Percentiles rank a stretch among this genome's conserved stretches.
Evolutionary conservation across 164 flowering plant species (phyloP).

Genomic region (Echeveria elegans): DNA sequence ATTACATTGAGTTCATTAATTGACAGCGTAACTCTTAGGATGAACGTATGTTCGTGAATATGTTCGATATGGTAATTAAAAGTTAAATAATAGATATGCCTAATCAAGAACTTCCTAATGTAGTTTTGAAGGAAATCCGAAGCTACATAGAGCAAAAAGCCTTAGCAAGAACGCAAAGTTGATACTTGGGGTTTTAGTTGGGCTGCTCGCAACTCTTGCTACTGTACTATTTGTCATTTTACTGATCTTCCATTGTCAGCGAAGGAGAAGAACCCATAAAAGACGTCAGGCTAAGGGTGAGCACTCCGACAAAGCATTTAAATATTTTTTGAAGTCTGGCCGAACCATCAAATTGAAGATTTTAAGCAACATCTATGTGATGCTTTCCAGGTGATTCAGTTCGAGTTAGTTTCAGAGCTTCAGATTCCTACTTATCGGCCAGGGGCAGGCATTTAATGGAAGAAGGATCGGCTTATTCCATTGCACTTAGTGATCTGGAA

Average conservation of each 20-base stretch:
- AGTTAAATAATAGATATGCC: not conserved
- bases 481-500: constrained; percentile 57
- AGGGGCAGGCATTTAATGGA: constrained; percentile 44
- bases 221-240: constrained; percentile 40
- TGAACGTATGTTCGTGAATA: too few species aligned
- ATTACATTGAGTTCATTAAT: not conserved
- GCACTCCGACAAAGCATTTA: not conserved
- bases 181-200: constrained; percentile 43
- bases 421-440: constrained; percentile 29
- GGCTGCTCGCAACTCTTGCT: constrained; percentile 32
- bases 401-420: constrained; percentile 31
- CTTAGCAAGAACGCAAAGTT: constrained; percentile 32
- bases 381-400: constrained; percentile 35
- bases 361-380: not conserved
- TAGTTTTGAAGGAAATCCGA: constrained; percentile 64
- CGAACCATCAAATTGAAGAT: not conserved
- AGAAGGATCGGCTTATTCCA: constrained; percentile 56
- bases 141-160: constrained; percentile 29
- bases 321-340: not conserved
- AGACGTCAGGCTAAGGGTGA: constrained; percentile 35
- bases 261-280: constrained; percentile 24
- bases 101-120: constrained; percentile 14
- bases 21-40: too few species aligned
- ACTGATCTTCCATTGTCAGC: constrained; percentile 22
- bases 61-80: not conserved